phyloP scores from a whole-genome alignment of 768 basidiomycete genomes.

The Tylopilus cervinicoccineus region DNA sequence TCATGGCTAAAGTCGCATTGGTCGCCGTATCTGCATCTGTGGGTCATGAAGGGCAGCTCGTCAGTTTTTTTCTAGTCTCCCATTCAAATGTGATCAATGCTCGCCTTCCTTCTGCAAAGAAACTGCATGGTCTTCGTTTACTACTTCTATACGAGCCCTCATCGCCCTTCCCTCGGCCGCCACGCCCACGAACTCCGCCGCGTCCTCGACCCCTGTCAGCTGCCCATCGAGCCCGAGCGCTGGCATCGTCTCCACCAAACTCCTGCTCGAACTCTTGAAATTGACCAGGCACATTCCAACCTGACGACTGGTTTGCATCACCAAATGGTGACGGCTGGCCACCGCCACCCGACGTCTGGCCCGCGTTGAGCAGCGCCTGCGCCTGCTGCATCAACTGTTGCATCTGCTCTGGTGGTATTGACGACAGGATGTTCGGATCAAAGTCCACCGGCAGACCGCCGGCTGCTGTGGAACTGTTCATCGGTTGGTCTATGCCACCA shows the following conservation, averaged over 20 bases:
- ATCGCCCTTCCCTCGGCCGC: conserved; percentile 50
- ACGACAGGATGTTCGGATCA: conserved; percentile 40
- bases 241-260: conserved; percentile 41
- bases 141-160: conserved; percentile 68
- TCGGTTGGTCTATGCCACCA: conserved; percentile 38
- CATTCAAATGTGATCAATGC: conserved; percentile 47
- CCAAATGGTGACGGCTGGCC: conserved; percentile 34
- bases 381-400: conserved; percentile 55
- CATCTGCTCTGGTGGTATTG: conserved; percentile 55
- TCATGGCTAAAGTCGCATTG: conserved; percentile 84
- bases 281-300: conserved; percentile 37
- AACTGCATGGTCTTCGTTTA: conserved; percentile 88
- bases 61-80: conserved; percentile 33
- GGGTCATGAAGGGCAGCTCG: conserved; percentile 39
- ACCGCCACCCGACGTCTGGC: conserved; percentile 25
- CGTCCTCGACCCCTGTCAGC: conserved; percentile 48
- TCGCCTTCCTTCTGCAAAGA: conserved; percentile 91
- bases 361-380: conserved; percentile 30
- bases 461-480: conserved; percentile 32
- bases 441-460: conserved; percentile 35
- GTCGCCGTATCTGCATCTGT: conserved; percentile 87
- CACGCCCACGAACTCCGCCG: conserved; percentile 57
- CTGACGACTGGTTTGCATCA: conserved; percentile 32
- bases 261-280: conserved; percentile 48
- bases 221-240: conserved; percentile 43